Evolutionary conservation across 2,329 filamentous ascomycete species (phyloP), one percentile per base, ranked within the genome.

Genomic region (Teratosphaeria destructans): DNA sequence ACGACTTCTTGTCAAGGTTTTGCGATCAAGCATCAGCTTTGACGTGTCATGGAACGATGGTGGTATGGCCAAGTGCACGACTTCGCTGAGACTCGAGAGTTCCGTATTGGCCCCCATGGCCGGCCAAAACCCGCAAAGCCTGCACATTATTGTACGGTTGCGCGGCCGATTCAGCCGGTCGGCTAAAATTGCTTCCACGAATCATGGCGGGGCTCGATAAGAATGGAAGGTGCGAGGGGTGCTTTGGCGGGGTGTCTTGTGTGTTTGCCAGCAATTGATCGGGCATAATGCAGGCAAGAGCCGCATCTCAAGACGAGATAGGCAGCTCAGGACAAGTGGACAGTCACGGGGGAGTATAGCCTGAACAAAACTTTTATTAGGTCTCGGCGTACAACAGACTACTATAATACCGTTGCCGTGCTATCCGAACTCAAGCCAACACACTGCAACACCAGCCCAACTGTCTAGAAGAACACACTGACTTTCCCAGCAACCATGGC

Each of bases 401-500:
- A 49, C 19, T 5, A 49, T 49, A 16, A 49, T 49, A 16, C 19
- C 43, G 8, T 23, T 49, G 43, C 43, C 16, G 11, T 39, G 16
- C 29, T 32, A 5, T 43, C 37, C 11, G 12, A 43, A 43, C 37
- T 43, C 11, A 43, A 43, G 37, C 37, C 16, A 49, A 6, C 43
- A 19, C 23, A 49, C 16, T 49, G 43, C 43, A 49, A 7, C 19
- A 43, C 37, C 37, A 43, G 37, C 2, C 11, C 16, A 23, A 53
- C 32, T 23, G 7, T 35, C 2, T 35, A 26, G 11, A 35, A 14
- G 14, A 19, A 11, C 14, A 12, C 29, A 35, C 27, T 11, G 12
- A 8, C 2, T 3, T 11, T 16, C 35, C 12, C 27, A 56, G 8
- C 58, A 35, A 58, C 11, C 19, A 60, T 61, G 59, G 56, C 59